phyloP scores from a whole-genome alignment of 176 grass and related monocot genomes.

The Luzula sylvatica region DNA sequence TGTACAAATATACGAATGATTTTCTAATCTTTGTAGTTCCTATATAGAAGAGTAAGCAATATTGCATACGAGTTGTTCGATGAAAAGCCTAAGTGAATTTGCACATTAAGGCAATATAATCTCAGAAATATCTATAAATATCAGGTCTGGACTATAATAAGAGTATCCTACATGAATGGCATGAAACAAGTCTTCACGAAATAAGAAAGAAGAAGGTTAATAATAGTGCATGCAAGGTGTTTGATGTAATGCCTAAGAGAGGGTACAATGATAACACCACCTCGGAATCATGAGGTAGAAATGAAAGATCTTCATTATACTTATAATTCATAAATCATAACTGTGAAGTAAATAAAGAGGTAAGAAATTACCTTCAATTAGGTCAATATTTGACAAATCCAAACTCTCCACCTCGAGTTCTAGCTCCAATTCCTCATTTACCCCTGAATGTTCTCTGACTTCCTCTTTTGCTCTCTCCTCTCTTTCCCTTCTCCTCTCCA shows the following conservation, averaged over 20 bases:
- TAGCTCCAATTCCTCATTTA: slow-evolving; percentile 13
- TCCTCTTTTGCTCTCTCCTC: slow-evolving; percentile 21
- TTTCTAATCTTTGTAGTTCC: not conserved
- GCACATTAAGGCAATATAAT: too few relatives aligned
- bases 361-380: slow-evolving; percentile 48
- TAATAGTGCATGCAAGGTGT: too few relatives aligned
- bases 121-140: too few relatives aligned
- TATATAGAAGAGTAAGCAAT: not conserved
- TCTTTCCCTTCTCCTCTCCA: slow-evolving; percentile 35
- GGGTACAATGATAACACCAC: not conserved
- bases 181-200: too few relatives aligned
- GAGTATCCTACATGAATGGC: too few relatives aligned
- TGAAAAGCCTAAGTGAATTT: slow-evolving; percentile 1
- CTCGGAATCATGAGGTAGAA: not conserved
- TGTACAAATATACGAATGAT: not conserved
- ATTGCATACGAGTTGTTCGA: not conserved
- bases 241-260: not conserved
- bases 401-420: slow-evolving; percentile 23
- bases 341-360: not conserved
- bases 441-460: slow-evolving; percentile 2
- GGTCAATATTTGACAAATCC: slow-evolving; percentile 40
- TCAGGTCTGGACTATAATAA: too few relatives aligned
- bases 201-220: too few relatives aligned
- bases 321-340: not conserved
- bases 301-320: not conserved